These are phyloP conservation scores for Hibiscus syriacus DNA, from an alignment of 345 rosid genomes.

Conservation along the genomic window DNA sequence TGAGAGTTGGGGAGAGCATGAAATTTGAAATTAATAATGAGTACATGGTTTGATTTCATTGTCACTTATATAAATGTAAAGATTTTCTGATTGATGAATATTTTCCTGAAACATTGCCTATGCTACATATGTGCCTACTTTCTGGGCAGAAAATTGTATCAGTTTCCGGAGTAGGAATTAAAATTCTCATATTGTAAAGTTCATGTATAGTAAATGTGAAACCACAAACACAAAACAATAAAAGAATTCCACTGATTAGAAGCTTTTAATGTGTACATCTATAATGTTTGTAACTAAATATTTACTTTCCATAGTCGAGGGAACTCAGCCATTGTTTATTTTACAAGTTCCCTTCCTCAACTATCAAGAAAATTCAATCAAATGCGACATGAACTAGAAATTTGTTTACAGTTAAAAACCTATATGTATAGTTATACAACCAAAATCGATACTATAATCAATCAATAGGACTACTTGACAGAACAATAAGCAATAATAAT, in stretches of 20 bases:
- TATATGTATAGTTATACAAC: background rate
- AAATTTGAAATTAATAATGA: background rate
- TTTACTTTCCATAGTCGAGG: background rate
- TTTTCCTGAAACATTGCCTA: background rate
- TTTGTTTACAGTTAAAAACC: background rate
- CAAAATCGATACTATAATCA: background rate
- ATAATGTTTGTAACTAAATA: background rate
- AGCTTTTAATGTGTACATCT: background rate
- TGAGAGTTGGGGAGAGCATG: background rate
- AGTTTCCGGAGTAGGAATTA: background rate
- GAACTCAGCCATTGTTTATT: background rate
- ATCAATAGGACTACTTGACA: background rate
- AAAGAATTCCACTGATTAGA: background rate
- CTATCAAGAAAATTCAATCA: background rate
- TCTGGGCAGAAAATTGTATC: background rate
- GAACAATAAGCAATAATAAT: background rate
- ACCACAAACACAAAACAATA: background rate
- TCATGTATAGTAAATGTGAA: background rate
- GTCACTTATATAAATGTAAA: background rate
- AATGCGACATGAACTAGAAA: background rate
- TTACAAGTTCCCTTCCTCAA: background rate
- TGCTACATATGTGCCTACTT: background rate
- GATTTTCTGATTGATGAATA: background rate
- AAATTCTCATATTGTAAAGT: background rate
- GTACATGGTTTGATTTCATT: background rate